A percentile compares a stretch with the other conserved stretches of the same genome.
Conservation (phyloP, 768 basidiomycete species). For the Hysterangium stoloniferum region DNA sequence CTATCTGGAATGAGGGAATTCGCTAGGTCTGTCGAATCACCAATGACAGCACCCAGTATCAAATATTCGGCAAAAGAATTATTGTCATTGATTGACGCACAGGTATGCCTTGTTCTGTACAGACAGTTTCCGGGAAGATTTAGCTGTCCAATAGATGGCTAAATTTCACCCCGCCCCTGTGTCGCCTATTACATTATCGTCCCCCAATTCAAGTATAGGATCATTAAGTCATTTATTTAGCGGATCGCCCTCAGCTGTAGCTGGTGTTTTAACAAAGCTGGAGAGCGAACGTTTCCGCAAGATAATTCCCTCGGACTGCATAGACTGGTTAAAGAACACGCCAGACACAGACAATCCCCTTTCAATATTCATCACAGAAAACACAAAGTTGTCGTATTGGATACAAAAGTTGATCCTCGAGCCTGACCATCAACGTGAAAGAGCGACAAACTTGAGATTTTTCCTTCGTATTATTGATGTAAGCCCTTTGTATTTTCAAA, state of each 20-base stretch:
- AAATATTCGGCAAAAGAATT: constrained; percentile 2
- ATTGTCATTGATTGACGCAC: neutral
- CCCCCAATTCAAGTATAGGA: neutral
- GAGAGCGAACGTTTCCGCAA: constrained; percentile 36
- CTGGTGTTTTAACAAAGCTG: constrained; percentile 35
- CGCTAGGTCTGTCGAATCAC: neutral
- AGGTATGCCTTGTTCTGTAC: constrained; percentile 24
- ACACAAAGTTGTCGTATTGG: constrained; percentile 34
- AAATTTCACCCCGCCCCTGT: too few species aligned
- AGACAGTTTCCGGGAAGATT: constrained; percentile 8
- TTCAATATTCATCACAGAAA: constrained; percentile 27
- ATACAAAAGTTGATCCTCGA: constrained; percentile 34
- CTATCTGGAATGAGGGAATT: constrained; percentile 3
- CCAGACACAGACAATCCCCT: constrained; percentile 27
- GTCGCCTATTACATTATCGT: too few species aligned
- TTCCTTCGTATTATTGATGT: constrained; percentile 38
- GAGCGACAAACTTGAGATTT: constrained; percentile 35
- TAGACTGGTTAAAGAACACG: constrained; percentile 30
- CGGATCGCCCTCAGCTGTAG: constrained; percentile 33
- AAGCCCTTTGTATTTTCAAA: constrained; percentile 12
- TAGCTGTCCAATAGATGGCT: neutral
- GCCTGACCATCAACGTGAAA: constrained; percentile 28
- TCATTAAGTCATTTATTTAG: constrained; percentile 20
- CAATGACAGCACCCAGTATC: neutral
- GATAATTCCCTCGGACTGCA: constrained; percentile 35